Base-by-base conservation (phyloP, 1,284 basidiomycete genomes). In the Ustilago lituana region DNA sequence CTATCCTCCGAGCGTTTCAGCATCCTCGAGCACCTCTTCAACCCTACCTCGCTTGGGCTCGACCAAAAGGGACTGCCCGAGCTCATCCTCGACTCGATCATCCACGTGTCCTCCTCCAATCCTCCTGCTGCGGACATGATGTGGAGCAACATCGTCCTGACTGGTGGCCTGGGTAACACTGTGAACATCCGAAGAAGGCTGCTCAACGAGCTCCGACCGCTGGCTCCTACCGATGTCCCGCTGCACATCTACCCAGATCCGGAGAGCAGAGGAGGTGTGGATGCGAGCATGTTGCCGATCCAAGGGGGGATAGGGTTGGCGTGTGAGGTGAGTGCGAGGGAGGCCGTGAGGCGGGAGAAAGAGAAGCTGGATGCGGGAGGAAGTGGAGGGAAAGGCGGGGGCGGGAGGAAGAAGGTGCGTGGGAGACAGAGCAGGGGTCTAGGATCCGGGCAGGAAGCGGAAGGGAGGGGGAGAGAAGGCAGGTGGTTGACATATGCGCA, bases 1-100 rank as follows among this genome's bases (percentile, higher is more conserved):
- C 91, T 97, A 89, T 89, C 88, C 55, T 93, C 91, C 79, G 94
- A 97, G 83, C 87, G 94, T 19, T 97, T 94, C 83, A 85, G 88
- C 3, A 89, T 95, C 5, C 91, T 93, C 19, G 94, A 98, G 82
- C 84, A 94, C 54, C 84, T 97, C 52, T 98, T 96, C 35, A 40
- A 43, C 17, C 41, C 47, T 3, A 29, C 37, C 10, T 33, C 51
- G 24, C 43, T 82, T 93, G 92, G 92, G 5, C 83, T 97, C 37
- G 86, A 89, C 11, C 93, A 96, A 79, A 85, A 87, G 17, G 92
- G 93, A 1, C 83, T 97, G 15, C 85, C 92, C 22, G 86, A 87
- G 53, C 88, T 90, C 5, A 87, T 96, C 53, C 89, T 90, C 31
- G 79, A 87, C 55, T 89, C 90, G 54, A 93, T 97, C 55, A 14